These are phyloP conservation scores for Dothidotthia symphoricarpi DNA, from an alignment of 2,329 filamentous ascomycete genomes.

Conservation along the genomic window DNA sequence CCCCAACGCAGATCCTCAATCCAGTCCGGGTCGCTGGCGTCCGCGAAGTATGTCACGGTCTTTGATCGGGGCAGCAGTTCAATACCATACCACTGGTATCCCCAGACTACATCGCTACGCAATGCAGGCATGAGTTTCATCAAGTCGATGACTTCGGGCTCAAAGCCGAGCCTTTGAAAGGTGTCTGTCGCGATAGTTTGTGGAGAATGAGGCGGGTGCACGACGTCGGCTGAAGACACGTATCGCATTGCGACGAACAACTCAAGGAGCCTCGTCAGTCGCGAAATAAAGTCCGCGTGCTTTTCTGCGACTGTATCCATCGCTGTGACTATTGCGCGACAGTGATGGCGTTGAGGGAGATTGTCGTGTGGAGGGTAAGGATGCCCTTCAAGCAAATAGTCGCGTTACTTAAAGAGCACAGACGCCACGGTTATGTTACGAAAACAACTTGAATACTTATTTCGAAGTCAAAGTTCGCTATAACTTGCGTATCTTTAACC, in stretches of 20 bases:
- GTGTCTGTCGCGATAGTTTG: neutral
- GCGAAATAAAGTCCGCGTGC: slow-evolving; percentile 7
- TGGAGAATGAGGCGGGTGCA: slow-evolving; percentile 1
- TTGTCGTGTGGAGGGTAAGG: too few species aligned
- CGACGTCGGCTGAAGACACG: slow-evolving; percentile 5
- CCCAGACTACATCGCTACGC: slow-evolving; percentile 7
- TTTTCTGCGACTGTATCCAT: slow-evolving; percentile 2
- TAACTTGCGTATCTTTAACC: too few species aligned
- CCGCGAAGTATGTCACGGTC: slow-evolving; percentile 6
- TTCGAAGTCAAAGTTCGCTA: too few species aligned
- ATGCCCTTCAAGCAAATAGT: too few species aligned
- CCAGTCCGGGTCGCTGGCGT: slow-evolving; percentile 1
- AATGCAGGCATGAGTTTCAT: slow-evolving; percentile 5
- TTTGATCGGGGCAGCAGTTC: slow-evolving; percentile 6
- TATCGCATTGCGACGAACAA: slow-evolving; percentile 9
- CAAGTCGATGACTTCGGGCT: slow-evolving; percentile 8
- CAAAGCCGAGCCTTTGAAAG: slow-evolving; percentile 2
- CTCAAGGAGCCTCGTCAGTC: slow-evolving; percentile 6
- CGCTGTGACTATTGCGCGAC: neutral
- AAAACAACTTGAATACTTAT: too few species aligned
- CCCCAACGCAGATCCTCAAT: slow-evolving; percentile 6
- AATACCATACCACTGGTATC: slow-evolving; percentile 4
- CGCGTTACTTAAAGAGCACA: too few species aligned
- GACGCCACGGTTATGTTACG: too few species aligned
- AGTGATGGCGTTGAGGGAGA: too few species aligned